These are phyloP conservation scores for Wallemia mellicola DNA, from an alignment of 1,284 basidiomycete species.

Conservation along the genomic window DNA sequence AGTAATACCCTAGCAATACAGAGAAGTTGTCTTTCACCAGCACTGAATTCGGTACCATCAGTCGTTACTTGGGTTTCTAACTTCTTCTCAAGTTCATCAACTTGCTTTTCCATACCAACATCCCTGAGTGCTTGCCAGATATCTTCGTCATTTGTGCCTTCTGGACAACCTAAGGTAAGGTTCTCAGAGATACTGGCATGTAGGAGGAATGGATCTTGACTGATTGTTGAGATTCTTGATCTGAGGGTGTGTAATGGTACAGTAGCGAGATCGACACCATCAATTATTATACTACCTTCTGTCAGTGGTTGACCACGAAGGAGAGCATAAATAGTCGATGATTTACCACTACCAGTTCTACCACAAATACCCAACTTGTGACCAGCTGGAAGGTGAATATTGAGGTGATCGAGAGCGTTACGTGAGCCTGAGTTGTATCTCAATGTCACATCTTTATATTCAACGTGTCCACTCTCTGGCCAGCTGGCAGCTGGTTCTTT, in stretches of 20 bases:
- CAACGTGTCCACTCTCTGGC: conserved; percentile 13
- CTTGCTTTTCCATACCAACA: conserved; percentile 9
- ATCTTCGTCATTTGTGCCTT: conserved; percentile 8
- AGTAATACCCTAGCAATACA: conserved; percentile 14
- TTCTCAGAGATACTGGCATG: conserved; percentile 12
- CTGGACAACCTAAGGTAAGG: conserved; percentile 7
- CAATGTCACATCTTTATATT: conserved; percentile 14
- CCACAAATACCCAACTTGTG: conserved; percentile 11
- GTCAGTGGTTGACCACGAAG: conserved; percentile 5
- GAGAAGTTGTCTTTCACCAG: conserved; percentile 14
- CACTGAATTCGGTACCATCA: conserved; percentile 1
- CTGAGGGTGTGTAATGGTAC: conserved; percentile 4
- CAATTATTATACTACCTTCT: conserved; percentile 5
- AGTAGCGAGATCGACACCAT: conserved; percentile 6
- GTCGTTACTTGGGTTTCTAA: conserved; percentile 5
- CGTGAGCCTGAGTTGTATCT: conserved; percentile 11
- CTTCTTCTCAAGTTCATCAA: conserved; percentile 8
- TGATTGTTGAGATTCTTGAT: conserved; percentile 2
- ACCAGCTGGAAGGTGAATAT: conserved; percentile 10
- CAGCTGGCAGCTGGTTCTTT: conserved; percentile 6
- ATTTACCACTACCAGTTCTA: conserved; percentile 7
- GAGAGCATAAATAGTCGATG: conserved; percentile 5
- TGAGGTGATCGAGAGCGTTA: conserved; percentile 13
- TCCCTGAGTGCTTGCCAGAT: conserved; percentile 11
- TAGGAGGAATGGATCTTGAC: conserved; percentile 11